Conservation (phyloP, 345 rosid species). For the Pugionium dolabratum region DNA sequence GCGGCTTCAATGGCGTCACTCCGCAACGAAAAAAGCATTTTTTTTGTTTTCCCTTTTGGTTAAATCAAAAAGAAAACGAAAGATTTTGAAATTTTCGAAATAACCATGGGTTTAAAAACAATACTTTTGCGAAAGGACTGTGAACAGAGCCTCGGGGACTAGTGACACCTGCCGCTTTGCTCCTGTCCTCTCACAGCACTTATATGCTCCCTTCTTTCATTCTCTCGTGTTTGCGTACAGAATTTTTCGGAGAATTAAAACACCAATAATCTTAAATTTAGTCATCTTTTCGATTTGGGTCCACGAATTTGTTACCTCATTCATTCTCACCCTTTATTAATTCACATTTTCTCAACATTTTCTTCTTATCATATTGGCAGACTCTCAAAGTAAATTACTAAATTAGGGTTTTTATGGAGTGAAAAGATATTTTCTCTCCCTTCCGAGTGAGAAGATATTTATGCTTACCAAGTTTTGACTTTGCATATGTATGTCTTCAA, state of each 20-base stretch:
- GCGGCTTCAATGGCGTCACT: conserved; percentile 50
- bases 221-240: neutral
- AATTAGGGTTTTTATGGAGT: no score
- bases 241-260: no score
- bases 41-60: conserved; percentile 23
- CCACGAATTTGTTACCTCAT: conserved; percentile 19
- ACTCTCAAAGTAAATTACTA: neutral
- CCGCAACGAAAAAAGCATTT: conserved; percentile 24
- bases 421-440: neutral
- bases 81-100: conserved; percentile 9
- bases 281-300: conserved; percentile 25
- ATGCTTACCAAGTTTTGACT: neutral
- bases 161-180: conserved; percentile 51
- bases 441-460: no score
- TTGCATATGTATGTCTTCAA: neutral
- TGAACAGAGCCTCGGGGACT: conserved; percentile 37
- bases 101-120: conserved; percentile 25
- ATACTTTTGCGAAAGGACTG: conserved; percentile 3
- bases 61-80: conserved; percentile 25
- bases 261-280: no score
- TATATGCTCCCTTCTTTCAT: conserved; percentile 21
- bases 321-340: neutral
- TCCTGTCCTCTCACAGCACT: conserved; percentile 47
- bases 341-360: neutral
- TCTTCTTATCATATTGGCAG: neutral